phyloP scores from a whole-genome alignment of 2,329 filamentous ascomycete species.

The Ilyonectria sp. region DNA sequence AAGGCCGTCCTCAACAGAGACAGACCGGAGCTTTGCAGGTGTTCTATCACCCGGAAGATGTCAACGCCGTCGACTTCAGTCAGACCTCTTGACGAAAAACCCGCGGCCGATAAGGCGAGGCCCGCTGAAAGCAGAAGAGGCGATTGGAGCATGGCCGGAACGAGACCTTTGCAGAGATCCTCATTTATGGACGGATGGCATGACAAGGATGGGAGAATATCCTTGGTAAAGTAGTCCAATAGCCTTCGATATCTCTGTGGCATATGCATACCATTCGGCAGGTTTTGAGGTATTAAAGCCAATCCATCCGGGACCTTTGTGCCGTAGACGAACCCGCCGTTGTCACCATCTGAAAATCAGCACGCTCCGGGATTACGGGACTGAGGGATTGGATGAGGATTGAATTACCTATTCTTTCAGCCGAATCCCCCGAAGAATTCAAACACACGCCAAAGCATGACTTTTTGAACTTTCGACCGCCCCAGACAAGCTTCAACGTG shows the following conservation, averaged over 20 bases:
- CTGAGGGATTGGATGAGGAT: too few species aligned
- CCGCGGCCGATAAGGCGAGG: conserved; percentile 46
- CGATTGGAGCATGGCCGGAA: conserved; percentile 46
- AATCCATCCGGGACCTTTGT: conserved; percentile 4
- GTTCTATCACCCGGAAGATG: conserved; percentile 38
- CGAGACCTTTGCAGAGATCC: conserved; percentile 45
- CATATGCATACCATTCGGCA: conserved; percentile 44
- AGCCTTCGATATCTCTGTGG: conserved; percentile 43
- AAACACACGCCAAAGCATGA: conserved; percentile 10
- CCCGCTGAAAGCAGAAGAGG: conserved; percentile 48
- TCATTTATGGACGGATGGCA: conserved; percentile 46
- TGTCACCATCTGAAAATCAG: conserved; percentile 10
- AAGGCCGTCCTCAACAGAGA: conserved; percentile 43
- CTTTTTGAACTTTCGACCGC: conserved; percentile 20
- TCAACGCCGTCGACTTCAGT: conserved; percentile 42
- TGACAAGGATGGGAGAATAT: conserved; percentile 46
- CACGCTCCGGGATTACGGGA: too few species aligned
- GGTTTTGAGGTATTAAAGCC: conserved; percentile 33
- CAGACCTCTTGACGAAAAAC: conserved; percentile 44
- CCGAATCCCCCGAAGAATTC: neutral
- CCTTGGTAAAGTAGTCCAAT: conserved; percentile 45
- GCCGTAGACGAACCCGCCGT: conserved; percentile 13
- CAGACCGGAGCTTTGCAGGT: conserved; percentile 45
- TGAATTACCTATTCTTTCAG: neutral
- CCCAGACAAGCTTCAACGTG: conserved; percentile 46